phyloP scores from a whole-genome alignment of 192 early-diverging fungal genomes.

The Umbelopsis vinacea region DNA sequence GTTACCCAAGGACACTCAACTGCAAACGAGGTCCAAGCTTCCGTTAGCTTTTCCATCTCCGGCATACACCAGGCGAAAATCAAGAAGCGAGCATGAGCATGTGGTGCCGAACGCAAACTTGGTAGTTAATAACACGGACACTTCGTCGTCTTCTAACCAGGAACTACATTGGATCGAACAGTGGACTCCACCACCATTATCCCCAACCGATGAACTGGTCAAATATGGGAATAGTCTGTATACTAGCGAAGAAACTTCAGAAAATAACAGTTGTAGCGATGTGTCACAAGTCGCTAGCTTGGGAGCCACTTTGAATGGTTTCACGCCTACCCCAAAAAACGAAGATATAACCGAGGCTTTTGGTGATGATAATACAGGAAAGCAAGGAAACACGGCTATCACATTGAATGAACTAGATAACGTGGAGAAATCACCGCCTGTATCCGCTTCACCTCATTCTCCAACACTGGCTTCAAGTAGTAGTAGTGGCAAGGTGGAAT shows the following conservation, averaged over 20 bases:
- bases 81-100: not conserved
- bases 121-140: no score
- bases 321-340: not conserved
- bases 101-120: not conserved
- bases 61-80: not conserved
- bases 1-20: conserved; percentile 3
- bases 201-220: not conserved
- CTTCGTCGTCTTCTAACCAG: not conserved
- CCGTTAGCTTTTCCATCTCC: conserved; percentile 4
- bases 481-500: no score
- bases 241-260: conserved; percentile 4
- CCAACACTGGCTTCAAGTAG: no score
- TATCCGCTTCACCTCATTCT: no score
- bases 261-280: not conserved
- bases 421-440: not conserved
- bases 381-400: not conserved
- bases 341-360: not conserved
- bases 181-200: conserved; percentile 17
- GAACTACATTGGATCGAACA: conserved; percentile 19
- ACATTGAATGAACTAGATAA: not conserved
- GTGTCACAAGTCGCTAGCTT: not conserved
- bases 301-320: not conserved
- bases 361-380: not conserved
- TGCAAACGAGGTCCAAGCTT: conserved; percentile 3
- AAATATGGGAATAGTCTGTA: not conserved